These are phyloP conservation scores for Boletellus emodensis DNA, from an alignment of 768 basidiomycete genomes.

Conservation along the genomic window DNA sequence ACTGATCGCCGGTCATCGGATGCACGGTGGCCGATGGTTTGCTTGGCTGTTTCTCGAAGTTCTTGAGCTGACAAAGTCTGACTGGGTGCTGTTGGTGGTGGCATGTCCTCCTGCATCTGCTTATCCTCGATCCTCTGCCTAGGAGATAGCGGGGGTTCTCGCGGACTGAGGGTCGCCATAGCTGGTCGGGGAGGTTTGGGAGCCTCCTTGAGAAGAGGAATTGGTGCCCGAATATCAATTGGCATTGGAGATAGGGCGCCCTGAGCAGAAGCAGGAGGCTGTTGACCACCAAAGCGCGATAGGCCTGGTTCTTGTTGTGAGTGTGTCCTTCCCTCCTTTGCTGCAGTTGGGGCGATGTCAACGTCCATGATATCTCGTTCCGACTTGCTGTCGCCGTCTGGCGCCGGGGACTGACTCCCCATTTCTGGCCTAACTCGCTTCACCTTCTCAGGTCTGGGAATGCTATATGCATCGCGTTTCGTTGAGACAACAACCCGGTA, in stretches of 20 bases:
- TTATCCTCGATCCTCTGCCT: slow-evolving; percentile 42
- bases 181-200: slow-evolving; percentile 16
- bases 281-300: slow-evolving; percentile 24
- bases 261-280: slow-evolving; percentile 8
- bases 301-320: slow-evolving; percentile 14
- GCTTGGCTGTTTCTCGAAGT: slow-evolving; percentile 74
- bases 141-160: slow-evolving; percentile 38
- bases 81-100: slow-evolving; percentile 73
- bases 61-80: slow-evolving; percentile 77
- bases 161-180: slow-evolving; percentile 20
- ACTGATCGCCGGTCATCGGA: slow-evolving; percentile 37
- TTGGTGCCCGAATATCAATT: slow-evolving; percentile 16
- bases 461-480: slow-evolving; percentile 36
- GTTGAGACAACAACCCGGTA: neutral
- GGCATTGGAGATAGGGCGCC: slow-evolving; percentile 11
- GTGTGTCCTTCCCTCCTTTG: slow-evolving; percentile 27
- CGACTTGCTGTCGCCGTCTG: slow-evolving; percentile 27
- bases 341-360: slow-evolving; percentile 20
- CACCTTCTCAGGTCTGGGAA: slow-evolving; percentile 78
- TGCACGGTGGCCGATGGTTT: slow-evolving; percentile 44
- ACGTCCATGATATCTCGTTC: slow-evolving; percentile 36
- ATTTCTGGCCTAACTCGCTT: slow-evolving; percentile 48
- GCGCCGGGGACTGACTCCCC: slow-evolving; percentile 34
- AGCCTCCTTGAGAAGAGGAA: slow-evolving; percentile 16
- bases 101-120: slow-evolving; percentile 50